phyloP scores from a whole-genome alignment of 129 eudicot genomes.

The Erigeron canadensis region DNA sequence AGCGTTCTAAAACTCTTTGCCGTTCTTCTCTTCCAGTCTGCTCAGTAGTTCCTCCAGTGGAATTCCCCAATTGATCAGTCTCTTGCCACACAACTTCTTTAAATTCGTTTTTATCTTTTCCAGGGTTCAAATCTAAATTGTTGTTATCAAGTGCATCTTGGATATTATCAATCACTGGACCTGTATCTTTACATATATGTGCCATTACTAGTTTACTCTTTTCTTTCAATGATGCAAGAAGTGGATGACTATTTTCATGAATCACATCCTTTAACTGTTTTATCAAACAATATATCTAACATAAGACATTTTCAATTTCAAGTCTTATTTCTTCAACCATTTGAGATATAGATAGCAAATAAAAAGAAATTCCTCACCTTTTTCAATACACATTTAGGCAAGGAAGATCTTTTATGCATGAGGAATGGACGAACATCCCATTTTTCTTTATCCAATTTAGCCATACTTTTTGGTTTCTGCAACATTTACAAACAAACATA shows the following conservation, averaged over 20 bases:
- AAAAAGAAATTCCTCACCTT: slow-evolving; percentile 41
- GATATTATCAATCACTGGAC: slow-evolving; percentile 2
- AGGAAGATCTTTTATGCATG: slow-evolving; percentile 45
- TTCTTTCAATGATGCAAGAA: slow-evolving; percentile 56
- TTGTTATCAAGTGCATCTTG: slow-evolving; percentile 10
- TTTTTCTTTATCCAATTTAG: slow-evolving; percentile 41
- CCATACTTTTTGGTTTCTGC: slow-evolving; percentile 41
- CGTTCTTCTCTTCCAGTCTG: background rate
- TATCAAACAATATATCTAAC: slow-evolving; percentile 10
- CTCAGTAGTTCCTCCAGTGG: background rate
- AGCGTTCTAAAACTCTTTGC: background rate
- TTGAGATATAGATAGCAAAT: slow-evolving; percentile 3
- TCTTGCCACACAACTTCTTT: slow-evolving; percentile 18
- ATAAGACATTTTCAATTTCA: background rate
- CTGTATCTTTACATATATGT: slow-evolving; percentile 26
- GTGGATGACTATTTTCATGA: slow-evolving; percentile 50
- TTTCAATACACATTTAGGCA: slow-evolving; percentile 49
- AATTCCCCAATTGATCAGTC: slow-evolving; percentile 14
- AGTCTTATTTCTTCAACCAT: slow-evolving; percentile 1
- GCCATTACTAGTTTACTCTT: slow-evolving; percentile 40
- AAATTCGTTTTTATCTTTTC: slow-evolving; percentile 15
- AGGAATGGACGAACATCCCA: slow-evolving; percentile 53
- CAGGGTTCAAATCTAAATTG: slow-evolving; percentile 12
- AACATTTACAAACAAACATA: slow-evolving; percentile 21
- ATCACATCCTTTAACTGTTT: slow-evolving; percentile 68